Conservation (phyloP, 139 green algal genomes). For the Eudorina sp. region DNA sequence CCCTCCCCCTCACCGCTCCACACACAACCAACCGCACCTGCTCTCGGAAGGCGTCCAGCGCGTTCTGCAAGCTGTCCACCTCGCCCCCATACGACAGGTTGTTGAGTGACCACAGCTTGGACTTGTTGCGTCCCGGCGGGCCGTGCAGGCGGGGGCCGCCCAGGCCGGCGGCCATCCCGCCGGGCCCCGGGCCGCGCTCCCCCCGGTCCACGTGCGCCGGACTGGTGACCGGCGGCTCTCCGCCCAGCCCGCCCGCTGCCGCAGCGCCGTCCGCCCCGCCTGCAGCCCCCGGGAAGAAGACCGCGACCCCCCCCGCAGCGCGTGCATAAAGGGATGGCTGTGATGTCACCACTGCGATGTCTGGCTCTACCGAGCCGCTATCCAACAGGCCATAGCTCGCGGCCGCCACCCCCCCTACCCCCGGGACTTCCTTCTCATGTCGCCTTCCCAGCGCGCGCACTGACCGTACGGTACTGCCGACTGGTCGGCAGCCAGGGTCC, state of each 20-base stretch:
- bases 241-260: conserved; percentile 44
- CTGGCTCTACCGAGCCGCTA: too few relatives aligned
- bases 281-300: too few relatives aligned
- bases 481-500: too few relatives aligned
- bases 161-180: neutral
- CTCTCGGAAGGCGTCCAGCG: conserved; percentile 77
- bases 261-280: conserved; percentile 45
- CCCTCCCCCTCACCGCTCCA: neutral
- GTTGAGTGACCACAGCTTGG: conserved; percentile 64
- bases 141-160: conserved; percentile 28
- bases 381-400: too few relatives aligned
- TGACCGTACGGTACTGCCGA: too few relatives aligned
- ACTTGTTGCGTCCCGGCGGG: conserved; percentile 62
- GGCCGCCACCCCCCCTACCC: too few relatives aligned
- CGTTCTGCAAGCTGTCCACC: conserved; percentile 77
- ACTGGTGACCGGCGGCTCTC: conserved; percentile 70
- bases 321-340: too few relatives aligned
- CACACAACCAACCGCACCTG: conserved; percentile 46
- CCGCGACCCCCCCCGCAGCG: too few relatives aligned
- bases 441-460: too few relatives aligned
- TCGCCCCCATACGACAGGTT: conserved; percentile 64
- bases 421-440: too few relatives aligned
- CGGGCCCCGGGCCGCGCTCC: neutral
- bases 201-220: conserved; percentile 43
- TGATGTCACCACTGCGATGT: too few relatives aligned